Base-by-base conservation (phyloP, 345 rosid genomes). In the Eucalyptus tenuipes region DNA sequence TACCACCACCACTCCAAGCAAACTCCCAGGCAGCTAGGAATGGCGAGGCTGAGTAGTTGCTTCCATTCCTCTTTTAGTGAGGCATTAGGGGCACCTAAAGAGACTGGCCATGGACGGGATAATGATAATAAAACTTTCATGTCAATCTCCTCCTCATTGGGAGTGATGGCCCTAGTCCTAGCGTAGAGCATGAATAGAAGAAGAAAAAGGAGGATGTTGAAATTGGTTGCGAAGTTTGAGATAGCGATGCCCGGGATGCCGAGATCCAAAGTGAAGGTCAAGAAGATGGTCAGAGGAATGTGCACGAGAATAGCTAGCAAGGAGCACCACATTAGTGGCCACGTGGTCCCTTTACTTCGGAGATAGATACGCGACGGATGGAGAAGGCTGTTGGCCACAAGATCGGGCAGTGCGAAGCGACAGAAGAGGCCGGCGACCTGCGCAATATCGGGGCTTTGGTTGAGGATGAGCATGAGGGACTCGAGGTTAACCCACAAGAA, bases 1-100 rank as follows among this genome's bases (percentile, higher is more conserved):
- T 96, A 97, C 99, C 99, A 97, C 99, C 99, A 97, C 99, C 99
- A 97, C 89, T 97, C 99, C 86, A 97, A 91, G 89, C 99, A 97
- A 49, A 97, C 98, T 0, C 93, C 97, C n/a, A 95, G 49, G 88
- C 99, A 96, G 64, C 99, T 96, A 1, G 99, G 99, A 12, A 96
- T 90, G 0, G 99, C 96, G 6, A 97, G 93, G 29, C 93, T 85
- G 14, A 97, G 90, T 29, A 97, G 91, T 88, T 88, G 81, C 68
- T 91, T 89, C 99, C 99, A 97, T 45, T 93, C 95, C 11, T 93
- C 89, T 27, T 55, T 22, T 91, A 88, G 82, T 10, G 82, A 75
- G 47, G 82, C 82, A 37, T 2, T 75, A 75, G 47, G 31, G 44
- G 44, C 29, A 27, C 68, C 17, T 64, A n/a, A 3, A 71, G 64